Percentiles rank a stretch among this genome's conserved stretches.
These are phyloP conservation scores for Harringtonia lauricola DNA, from an alignment of 2,329 filamentous ascomycete genomes.

Conservation along the genomic window DNA sequence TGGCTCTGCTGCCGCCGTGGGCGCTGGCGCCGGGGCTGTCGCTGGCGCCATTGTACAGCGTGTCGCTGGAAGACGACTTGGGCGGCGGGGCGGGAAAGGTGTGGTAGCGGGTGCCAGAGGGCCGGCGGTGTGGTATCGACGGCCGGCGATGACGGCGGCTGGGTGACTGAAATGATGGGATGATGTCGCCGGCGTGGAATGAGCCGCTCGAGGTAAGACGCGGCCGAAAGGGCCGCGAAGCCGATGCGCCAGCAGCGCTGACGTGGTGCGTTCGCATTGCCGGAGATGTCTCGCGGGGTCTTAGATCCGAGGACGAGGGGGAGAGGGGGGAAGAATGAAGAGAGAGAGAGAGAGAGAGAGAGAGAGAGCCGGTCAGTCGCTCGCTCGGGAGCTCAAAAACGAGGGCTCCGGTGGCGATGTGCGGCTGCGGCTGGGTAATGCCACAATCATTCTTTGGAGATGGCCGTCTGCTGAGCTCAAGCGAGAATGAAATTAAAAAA, in stretches of 20 bases:
- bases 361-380: no score
- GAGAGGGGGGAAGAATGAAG: no score
- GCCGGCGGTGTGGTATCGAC: conserved; percentile 45
- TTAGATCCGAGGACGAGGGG: no score
- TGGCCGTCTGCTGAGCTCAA: no score
- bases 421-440: no score
- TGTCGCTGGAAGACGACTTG: conserved; percentile 39
- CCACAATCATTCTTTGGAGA: no score
- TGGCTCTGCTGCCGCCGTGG: conserved; percentile 12
- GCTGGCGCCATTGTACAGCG: conserved; percentile 8
- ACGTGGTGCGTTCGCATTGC: conserved; percentile 8
- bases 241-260: conserved; percentile 7
- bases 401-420: no score
- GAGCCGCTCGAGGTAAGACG: conserved; percentile 28
- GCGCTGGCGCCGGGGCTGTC: not conserved
- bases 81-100: conserved; percentile 71
- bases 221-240: conserved; percentile 8
- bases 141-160: no score
- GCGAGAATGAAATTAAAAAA: no score
- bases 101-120: conserved; percentile 56
- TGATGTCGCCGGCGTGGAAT: conserved; percentile 40
- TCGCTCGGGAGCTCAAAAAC: no score
- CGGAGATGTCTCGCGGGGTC: no score
- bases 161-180: conserved; percentile 28
- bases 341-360: no score